These are phyloP conservation scores for Tylopilus balloui DNA, from an alignment of 768 basidiomycete species.

Conservation along the genomic window DNA sequence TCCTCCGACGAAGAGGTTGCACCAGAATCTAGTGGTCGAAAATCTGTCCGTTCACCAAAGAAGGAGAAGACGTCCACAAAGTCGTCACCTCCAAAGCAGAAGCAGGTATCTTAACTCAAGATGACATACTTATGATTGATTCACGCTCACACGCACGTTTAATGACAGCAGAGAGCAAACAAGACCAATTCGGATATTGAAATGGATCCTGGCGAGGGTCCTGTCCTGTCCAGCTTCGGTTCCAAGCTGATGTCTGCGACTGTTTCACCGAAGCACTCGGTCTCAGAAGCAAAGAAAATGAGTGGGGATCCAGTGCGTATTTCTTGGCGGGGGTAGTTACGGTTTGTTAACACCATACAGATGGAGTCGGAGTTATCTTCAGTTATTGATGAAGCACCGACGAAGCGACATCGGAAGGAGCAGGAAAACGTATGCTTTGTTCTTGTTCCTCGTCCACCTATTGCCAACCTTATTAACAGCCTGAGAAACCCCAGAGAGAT, in stretches of 20 bases:
- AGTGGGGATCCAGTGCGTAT: constrained; percentile 21
- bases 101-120: constrained; percentile 6
- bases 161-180: background rate
- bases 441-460: background rate
- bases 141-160: background rate
- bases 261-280: constrained; percentile 3
- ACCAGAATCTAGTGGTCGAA: constrained; percentile 2
- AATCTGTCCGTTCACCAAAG: constrained; percentile 7
- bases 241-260: background rate
- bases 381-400: constrained; percentile 52
- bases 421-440: constrained; percentile 33
- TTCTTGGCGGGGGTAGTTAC: constrained; percentile 9
- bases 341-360: constrained; percentile 19
- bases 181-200: constrained; percentile 9
- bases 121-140: background rate
- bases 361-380: constrained; percentile 51
- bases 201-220: constrained; percentile 2
- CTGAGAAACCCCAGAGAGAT: constrained; percentile 20
- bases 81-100: constrained; percentile 8
- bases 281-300: constrained; percentile 5
- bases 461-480: constrained; percentile 12
- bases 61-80: constrained; percentile 3
- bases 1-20: constrained; percentile 27
- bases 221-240: constrained; percentile 13
- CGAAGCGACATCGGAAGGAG: constrained; percentile 40